Evolutionary conservation across 306 rosid genomes (phyloP), one percentile per base, ranked within the genome.

Genomic region (Begonia fuchsioides): DNA sequence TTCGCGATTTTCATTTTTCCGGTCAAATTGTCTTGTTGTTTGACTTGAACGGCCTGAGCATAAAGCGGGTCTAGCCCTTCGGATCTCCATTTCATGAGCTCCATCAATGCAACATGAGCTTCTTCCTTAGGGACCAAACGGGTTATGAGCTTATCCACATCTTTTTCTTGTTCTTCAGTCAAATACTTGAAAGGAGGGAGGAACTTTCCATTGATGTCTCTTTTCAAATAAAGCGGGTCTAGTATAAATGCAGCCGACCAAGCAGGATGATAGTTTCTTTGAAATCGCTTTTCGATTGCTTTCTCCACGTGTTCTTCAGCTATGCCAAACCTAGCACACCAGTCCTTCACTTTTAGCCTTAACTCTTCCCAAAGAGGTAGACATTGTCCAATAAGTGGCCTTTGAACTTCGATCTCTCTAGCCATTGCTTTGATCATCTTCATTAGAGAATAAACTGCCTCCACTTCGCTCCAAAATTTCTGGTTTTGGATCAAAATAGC

Each of bases 11-110:
- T 88, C 95, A 88, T 88, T 74, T 78, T 88, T 39, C 97, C 97
- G 5, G 95, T 78, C 26, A 74, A 62, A 1, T 88, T 81, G 53
- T 88, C 97, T 58, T 69, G 70, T 65, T 88, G 93, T 55, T 84
- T 88, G 65, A 88, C 81, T 62, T 88, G 97, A 72, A 88, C 97
- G 2, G 97, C 97, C 69, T 81, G 95, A 39, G 97, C 97, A 57
- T 88, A 88, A 18, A 88, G 97, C 2, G 95, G 95, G 53, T 88
- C 97, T 32, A 88, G 80, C 38, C 97, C 97, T 59, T 88, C 97
- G 8, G 97, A 81, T 50, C 97, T 81, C 97, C 97, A 88, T 58
- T 88, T 88, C 95, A 81, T 81, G 15, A 88, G 78, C 82, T 88
- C 97, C 95, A 88, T 84, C 53, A 88, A 75, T 40, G 84, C 87